phyloP scores from a whole-genome alignment of 2,329 filamentous ascomycete species.

The Kalmusia sp. region DNA sequence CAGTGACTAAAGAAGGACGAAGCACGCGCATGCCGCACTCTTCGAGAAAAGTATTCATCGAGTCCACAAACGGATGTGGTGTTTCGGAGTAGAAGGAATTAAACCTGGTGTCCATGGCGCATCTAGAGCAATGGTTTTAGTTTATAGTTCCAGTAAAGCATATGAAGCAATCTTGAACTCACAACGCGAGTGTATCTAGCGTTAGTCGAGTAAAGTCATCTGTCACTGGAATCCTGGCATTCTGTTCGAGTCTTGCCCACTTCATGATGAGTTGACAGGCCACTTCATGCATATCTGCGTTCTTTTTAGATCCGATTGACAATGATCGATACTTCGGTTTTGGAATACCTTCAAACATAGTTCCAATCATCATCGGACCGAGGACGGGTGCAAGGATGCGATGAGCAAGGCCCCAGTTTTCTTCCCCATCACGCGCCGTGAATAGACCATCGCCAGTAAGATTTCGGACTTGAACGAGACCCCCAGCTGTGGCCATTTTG shows the following conservation, averaged over 20 bases:
- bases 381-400: background rate
- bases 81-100: background rate
- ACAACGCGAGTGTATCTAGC: background rate
- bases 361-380: background rate
- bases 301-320: too few species aligned
- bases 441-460: background rate
- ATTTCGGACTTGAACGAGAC: background rate
- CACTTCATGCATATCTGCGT: background rate
- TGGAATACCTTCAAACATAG: background rate
- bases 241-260: background rate
- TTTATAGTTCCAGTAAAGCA: background rate
- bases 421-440: background rate
- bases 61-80: background rate
- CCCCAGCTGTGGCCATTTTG: background rate
- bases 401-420: background rate
- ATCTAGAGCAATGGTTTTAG: background rate
- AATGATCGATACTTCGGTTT: background rate
- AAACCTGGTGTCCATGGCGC: background rate
- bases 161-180: background rate
- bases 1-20: background rate
- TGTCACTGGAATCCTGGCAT: background rate
- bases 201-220: background rate
- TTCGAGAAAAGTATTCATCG: background rate
- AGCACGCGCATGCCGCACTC: background rate
- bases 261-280: background rate